These are phyloP conservation scores for Rhododendron mucronatum DNA, from an alignment of 148 eudicot genomes.

Conservation along the genomic window DNA sequence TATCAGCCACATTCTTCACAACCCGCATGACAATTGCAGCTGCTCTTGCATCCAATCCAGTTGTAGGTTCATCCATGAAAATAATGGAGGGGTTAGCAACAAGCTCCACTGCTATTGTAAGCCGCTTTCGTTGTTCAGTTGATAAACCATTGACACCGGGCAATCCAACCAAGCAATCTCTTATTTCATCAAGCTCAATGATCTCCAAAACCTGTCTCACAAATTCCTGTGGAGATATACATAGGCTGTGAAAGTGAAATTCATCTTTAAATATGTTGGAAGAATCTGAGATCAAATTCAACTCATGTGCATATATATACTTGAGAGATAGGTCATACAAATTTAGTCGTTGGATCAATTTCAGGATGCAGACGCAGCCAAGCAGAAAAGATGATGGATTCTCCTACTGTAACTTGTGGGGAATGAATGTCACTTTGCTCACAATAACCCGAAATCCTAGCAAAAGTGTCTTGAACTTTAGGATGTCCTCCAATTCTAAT, in stretches of 20 bases:
- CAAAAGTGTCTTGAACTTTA: constrained; percentile 74
- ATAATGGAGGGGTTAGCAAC: constrained; percentile 87
- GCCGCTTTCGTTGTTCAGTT: constrained; percentile 78
- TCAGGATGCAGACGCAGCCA: constrained; percentile 77
- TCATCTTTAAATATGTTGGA: not conserved
- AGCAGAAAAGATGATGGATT: constrained; percentile 81
- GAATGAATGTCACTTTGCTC: constrained; percentile 92
- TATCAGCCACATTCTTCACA: constrained; percentile 59
- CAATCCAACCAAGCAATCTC: constrained; percentile 64
- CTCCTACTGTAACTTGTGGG: constrained; percentile 76
- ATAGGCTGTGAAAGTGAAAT: not conserved
- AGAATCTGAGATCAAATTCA: not conserved
- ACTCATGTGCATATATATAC: not conserved
- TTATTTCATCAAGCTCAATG: constrained; percentile 59
- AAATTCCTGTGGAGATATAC: constrained; percentile 4
- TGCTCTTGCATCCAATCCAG: constrained; percentile 87
- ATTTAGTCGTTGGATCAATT: constrained; percentile 55
- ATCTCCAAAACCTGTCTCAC: constrained; percentile 67
- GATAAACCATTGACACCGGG: constrained; percentile 73
- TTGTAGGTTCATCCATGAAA: constrained; percentile 94
- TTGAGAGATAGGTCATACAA: constrained; percentile 30
- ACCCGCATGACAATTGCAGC: constrained; percentile 92
- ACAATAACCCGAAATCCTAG: constrained; percentile 90
- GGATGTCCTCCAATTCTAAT: constrained; percentile 68
- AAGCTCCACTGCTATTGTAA: constrained; percentile 84